phyloP scores from a whole-genome alignment of 352 stramenopile genomes.

The Plasmopara viticola region DNA sequence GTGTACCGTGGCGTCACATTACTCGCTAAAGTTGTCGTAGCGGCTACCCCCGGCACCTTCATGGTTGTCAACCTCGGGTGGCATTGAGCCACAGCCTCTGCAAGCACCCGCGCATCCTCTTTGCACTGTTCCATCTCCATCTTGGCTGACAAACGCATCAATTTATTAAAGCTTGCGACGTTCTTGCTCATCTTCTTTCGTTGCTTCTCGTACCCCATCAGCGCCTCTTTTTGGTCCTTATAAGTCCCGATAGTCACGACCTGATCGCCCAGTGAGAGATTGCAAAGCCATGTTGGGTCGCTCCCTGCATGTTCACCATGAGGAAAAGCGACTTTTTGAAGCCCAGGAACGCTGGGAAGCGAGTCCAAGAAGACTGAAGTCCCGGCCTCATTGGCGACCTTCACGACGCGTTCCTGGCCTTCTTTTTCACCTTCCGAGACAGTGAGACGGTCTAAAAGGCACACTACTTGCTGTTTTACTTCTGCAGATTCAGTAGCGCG shows the following conservation, averaged over 20 bases:
- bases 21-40: constrained; percentile 2
- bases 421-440: constrained; percentile 14
- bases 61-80: constrained; percentile 34
- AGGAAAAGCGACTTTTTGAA: constrained; percentile 29
- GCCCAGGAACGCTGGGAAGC: constrained; percentile 26
- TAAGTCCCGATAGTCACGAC: constrained; percentile 34
- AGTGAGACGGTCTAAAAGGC: constrained; percentile 9
- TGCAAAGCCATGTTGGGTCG: constrained; percentile 37
- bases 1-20: constrained; percentile 1
- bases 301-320: constrained; percentile 2
- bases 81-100: constrained; percentile 34
- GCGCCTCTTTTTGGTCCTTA: constrained; percentile 31
- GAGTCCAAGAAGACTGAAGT: constrained; percentile 27
- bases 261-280: constrained; percentile 39
- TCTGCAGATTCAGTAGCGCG: constrained; percentile 11
- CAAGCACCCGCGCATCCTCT: constrained; percentile 29
- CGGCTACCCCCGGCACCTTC: constrained; percentile 6
- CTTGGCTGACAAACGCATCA: constrained; percentile 23
- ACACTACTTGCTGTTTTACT: constrained; percentile 11
- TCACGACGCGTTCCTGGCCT: constrained; percentile 9
- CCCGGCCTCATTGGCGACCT: constrained; percentile 12
- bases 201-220: constrained; percentile 41
- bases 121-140: constrained; percentile 19
- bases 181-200: constrained; percentile 22
- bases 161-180: constrained; percentile 18